Evolutionary conservation across 345 rosid genomes (phyloP).

Genomic region (Combretum micranthum): DNA sequence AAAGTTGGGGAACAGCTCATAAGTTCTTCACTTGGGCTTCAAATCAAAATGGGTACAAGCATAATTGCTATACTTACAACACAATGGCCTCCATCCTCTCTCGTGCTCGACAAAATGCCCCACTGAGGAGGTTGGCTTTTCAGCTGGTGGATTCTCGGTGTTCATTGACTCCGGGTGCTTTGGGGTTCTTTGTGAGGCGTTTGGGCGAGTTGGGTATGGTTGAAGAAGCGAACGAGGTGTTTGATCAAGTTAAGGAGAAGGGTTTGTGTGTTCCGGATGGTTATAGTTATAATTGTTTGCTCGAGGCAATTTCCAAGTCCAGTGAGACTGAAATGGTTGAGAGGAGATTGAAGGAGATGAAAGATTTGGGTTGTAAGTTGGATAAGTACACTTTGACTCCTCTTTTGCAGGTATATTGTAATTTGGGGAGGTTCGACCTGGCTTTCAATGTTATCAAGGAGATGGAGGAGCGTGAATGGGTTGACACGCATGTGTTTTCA

Average conservation of each 20-base stretch:
- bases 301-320: slow-evolving; percentile 62
- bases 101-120: slow-evolving; percentile 88
- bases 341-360: slow-evolving; percentile 63
- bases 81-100: slow-evolving; percentile 85
- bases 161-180: slow-evolving; percentile 64
- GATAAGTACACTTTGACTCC: slow-evolving; percentile 76
- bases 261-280: slow-evolving; percentile 64
- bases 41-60: slow-evolving; percentile 47
- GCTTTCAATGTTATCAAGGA: slow-evolving; percentile 52
- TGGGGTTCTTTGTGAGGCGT: slow-evolving; percentile 75
- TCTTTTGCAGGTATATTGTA: slow-evolving; percentile 63
- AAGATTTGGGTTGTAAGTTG: slow-evolving; percentile 35
- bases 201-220: slow-evolving; percentile 59
- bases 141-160: slow-evolving; percentile 48
- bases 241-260: slow-evolving; percentile 45
- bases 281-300: slow-evolving; percentile 72
- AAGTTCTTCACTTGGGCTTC: slow-evolving; percentile 68
- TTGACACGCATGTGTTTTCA: slow-evolving; percentile 53
- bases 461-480: slow-evolving; percentile 50
- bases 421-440: slow-evolving; percentile 35
- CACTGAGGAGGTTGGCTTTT: slow-evolving; percentile 38
- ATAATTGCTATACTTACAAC: slow-evolving; percentile 63
- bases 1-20: slow-evolving; percentile 49
- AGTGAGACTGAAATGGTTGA: slow-evolving; percentile 48
- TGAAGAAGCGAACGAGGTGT: slow-evolving; percentile 57